Evolutionary conservation across 768 basidiomycete genomes (phyloP).

Genomic region (Kwoniella botswanensis): DNA sequence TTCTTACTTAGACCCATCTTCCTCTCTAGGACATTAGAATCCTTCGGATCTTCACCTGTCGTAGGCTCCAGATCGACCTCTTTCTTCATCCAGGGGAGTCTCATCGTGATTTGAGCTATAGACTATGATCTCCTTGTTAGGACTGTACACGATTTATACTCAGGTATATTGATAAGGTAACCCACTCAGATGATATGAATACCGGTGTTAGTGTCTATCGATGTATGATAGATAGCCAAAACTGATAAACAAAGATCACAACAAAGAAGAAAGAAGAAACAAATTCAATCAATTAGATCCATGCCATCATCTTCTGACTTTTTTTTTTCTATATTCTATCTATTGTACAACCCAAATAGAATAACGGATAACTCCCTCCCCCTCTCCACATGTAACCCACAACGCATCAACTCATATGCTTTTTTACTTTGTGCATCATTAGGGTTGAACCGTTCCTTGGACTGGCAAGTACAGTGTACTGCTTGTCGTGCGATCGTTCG

Average conservation of each 20-base stretch:
- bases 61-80: constrained; percentile 40
- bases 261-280: no score
- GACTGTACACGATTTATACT: no score
- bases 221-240: no score
- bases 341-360: no score
- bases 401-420: background rate
- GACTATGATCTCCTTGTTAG: background rate
- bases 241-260: no score
- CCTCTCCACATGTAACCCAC: background rate
- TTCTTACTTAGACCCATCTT: constrained; percentile 44
- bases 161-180: no score
- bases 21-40: constrained; percentile 37
- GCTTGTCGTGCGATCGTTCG: background rate
- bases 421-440: background rate
- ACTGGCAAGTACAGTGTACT: no score
- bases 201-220: no score
- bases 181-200: no score
- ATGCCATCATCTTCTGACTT: no score
- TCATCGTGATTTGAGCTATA: constrained; percentile 16
- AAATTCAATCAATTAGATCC: no score
- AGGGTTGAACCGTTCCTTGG: background rate
- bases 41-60: constrained; percentile 36
- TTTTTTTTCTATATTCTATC: no score
- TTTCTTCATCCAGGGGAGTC: constrained; percentile 32
- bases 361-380: background rate